Conservation (phyloP, 495 filamentous ascomycete species). For the Daldinia caldariorum region DNA sequence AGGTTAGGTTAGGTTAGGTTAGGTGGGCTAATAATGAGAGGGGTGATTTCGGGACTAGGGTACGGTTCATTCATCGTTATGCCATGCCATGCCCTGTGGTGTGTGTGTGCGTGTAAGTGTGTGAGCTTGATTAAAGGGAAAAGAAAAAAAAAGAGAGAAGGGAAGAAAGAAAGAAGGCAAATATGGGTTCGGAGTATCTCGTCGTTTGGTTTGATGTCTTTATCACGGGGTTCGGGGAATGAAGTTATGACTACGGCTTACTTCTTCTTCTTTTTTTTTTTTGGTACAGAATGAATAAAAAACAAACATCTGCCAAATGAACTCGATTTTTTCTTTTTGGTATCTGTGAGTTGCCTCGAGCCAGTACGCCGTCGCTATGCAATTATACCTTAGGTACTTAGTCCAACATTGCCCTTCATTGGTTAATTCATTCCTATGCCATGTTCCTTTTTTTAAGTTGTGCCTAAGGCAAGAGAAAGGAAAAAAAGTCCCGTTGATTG, state of each 20-base stretch:
- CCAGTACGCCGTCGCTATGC: constrained; percentile 49
- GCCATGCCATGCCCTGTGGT: too few relatives aligned
- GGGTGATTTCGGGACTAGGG: too few relatives aligned
- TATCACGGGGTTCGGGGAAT: constrained; percentile 17
- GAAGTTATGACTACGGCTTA: constrained; percentile 23
- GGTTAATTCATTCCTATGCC: constrained; percentile 2
- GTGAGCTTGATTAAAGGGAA: too few relatives aligned
- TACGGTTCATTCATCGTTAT: too few relatives aligned
- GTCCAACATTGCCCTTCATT: constrained; percentile 4
- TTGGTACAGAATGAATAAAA: constrained; percentile 34
- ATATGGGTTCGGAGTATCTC: background rate
- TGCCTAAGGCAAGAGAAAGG: background rate
- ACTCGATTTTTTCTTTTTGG: constrained; percentile 10
- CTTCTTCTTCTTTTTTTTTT: background rate
- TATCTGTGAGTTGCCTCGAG: constrained; percentile 32
- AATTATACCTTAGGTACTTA: constrained; percentile 25
- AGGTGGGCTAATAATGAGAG: too few relatives aligned
- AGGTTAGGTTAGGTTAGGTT: too few relatives aligned
- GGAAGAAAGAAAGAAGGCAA: background rate
- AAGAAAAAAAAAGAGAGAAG: too few relatives aligned
- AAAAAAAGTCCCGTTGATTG: background rate
- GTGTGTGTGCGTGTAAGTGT: too few relatives aligned
- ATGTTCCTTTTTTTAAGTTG: background rate
- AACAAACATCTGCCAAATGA: constrained; percentile 18
- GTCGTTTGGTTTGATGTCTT: constrained; percentile 13